A percentile compares a stretch with the other conserved stretches of the same genome.
Conservation (phyloP, 805 yeast species). For the Pichia rugopelliculosa region DNA sequence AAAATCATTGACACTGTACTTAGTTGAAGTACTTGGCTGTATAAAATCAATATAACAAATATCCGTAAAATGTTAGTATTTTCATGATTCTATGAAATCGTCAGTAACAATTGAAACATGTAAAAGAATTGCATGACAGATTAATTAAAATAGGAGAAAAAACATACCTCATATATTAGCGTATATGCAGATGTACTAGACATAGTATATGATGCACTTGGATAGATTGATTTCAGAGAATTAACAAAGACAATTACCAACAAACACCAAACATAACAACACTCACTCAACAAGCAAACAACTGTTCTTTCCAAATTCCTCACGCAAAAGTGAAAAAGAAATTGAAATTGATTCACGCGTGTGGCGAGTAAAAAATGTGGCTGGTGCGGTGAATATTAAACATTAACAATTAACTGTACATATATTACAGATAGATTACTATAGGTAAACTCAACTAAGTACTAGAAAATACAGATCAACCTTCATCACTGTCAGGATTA, state of each 20-base stretch:
- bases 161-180: constrained; percentile 56
- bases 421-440: too few relatives aligned
- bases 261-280: not conserved
- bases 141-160: not conserved
- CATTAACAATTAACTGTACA: too few relatives aligned
- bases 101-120: too few relatives aligned
- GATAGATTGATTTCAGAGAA: not conserved
- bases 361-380: not conserved
- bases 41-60: not conserved
- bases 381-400: not conserved
- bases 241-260: not conserved
- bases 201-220: constrained; percentile 13
- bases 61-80: not conserved
- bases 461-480: constrained; percentile 12
- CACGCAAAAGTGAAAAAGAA: too few relatives aligned
- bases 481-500: constrained; percentile 48
- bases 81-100: not conserved
- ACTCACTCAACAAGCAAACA: not conserved
- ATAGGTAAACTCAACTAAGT: not conserved
- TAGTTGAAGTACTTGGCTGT: constrained; percentile 52
- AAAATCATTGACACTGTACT: constrained; percentile 64
- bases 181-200: constrained; percentile 57
- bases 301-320: not conserved
- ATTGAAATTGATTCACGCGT: not conserved
- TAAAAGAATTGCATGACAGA: not conserved